A percentile compares a stretch with the other conserved stretches of the same genome.
These are phyloP conservation scores for Xylariaceae sp. DNA, from an alignment of 2,329 filamentous ascomycete genomes.

Conservation along the genomic window DNA sequence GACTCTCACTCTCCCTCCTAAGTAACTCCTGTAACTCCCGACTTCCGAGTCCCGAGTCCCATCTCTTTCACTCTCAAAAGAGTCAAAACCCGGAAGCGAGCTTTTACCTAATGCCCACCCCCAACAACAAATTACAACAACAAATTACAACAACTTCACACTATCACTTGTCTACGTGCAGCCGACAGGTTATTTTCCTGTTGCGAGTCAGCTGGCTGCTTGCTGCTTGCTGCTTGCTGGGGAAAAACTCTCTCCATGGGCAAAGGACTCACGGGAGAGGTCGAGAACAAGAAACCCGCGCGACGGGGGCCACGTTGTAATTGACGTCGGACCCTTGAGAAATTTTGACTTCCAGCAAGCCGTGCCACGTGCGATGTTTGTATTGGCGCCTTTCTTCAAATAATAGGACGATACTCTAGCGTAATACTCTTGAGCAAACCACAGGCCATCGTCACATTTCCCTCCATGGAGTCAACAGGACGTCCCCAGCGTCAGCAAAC, in stretches of 20 bases:
- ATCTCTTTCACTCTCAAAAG: no score
- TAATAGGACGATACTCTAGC: neutral
- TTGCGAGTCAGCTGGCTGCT: neutral
- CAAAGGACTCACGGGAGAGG: neutral
- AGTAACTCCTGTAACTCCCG: no score
- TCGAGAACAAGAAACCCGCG: neutral
- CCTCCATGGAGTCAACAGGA: neutral
- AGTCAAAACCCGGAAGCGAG: no score
- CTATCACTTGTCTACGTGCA: neutral
- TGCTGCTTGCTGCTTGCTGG: neutral
- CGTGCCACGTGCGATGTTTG: neutral
- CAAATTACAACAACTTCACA: neutral
- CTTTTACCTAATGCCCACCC: neutral
- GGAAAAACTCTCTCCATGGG: neutral
- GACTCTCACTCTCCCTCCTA: no score
- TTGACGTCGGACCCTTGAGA: neutral
- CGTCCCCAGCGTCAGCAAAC: neutral
- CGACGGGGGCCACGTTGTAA: neutral
- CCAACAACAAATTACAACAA: slow-evolving; percentile 11
- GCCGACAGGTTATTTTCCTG: neutral
- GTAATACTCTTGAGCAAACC: neutral
- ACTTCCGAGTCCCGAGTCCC: no score
- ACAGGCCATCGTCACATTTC: neutral
- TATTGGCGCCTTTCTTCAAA: neutral
- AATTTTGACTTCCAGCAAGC: neutral